Evolutionary conservation across 2,329 filamentous ascomycete genomes (phyloP).

Genomic region (Fusarium sp.): DNA sequence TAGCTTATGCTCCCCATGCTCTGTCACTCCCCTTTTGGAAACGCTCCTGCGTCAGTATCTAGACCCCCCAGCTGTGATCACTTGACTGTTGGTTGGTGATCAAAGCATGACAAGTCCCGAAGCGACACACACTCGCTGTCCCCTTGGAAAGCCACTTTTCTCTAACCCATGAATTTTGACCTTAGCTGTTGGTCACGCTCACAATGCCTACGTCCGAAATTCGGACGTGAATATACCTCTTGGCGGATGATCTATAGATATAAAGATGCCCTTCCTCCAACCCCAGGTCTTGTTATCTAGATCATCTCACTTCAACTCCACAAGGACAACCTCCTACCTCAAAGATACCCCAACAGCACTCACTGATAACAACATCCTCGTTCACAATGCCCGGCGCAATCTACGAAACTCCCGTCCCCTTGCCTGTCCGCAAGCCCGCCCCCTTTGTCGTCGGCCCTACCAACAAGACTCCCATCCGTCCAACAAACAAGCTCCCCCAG

Average conservation of each 20-base stretch:
- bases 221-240: background rate
- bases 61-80: background rate
- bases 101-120: background rate
- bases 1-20: background rate
- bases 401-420: background rate
- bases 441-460: conserved; percentile 47
- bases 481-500: conserved; percentile 29
- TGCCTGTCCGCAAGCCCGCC: conserved; percentile 24
- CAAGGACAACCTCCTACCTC: background rate
- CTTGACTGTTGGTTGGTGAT: conserved; percentile 4
- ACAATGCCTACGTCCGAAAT: background rate
- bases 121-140: background rate
- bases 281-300: background rate
- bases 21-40: conserved; percentile 1
- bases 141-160: background rate
- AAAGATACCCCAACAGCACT: background rate
- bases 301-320: background rate
- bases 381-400: conserved; percentile 12
- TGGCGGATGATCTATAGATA: background rate
- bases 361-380: background rate
- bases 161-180: background rate
- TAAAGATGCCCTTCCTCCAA: background rate
- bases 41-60: background rate
- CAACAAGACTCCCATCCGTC: conserved; percentile 45
- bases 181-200: background rate